Conservation (phyloP, 495 filamentous ascomycete species). For the Venustampulla echinocandica region DNA sequence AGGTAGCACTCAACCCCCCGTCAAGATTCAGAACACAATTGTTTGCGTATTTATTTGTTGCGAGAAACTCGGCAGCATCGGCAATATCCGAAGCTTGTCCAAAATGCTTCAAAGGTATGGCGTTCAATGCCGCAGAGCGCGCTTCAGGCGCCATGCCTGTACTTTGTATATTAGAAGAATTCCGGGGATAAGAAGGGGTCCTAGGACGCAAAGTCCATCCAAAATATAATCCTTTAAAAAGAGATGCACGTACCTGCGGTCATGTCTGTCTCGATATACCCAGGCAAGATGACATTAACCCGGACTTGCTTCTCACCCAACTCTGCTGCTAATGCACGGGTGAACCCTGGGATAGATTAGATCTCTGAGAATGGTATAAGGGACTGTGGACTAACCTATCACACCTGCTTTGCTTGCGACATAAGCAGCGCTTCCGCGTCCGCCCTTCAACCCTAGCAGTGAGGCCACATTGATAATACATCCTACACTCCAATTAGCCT, state of each 20-base stretch:
- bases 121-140: conserved; percentile 17
- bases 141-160: conserved; percentile 21
- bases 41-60: conserved; percentile 69
- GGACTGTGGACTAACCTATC: conserved; percentile 38
- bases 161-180: conserved; percentile 26
- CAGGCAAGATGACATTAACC: conserved; percentile 75
- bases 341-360: conserved; percentile 41
- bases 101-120: conserved; percentile 62
- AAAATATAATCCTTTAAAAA: conserved; percentile 2
- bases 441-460: conserved; percentile 55
- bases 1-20: conserved; percentile 67
- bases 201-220: conserved; percentile 8
- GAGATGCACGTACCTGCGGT: conserved; percentile 46
- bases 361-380: conserved; percentile 3
- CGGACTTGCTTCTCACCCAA: conserved; percentile 48
- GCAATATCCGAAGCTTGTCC: conserved; percentile 63
- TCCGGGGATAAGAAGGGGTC: background rate
- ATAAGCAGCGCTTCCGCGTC: conserved; percentile 60
- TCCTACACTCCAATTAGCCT: conserved; percentile 19
- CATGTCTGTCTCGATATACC: conserved; percentile 76
- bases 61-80: conserved; percentile 72
- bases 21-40: conserved; percentile 84
- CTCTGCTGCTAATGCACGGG: conserved; percentile 60
- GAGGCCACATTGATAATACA: conserved; percentile 79
- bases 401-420: conserved; percentile 75